Evolutionary conservation across 495 filamentous ascomycete species (phyloP), one percentile per base, ranked within the genome.

Genomic region (Annulohypoxylon maeteangense): DNA sequence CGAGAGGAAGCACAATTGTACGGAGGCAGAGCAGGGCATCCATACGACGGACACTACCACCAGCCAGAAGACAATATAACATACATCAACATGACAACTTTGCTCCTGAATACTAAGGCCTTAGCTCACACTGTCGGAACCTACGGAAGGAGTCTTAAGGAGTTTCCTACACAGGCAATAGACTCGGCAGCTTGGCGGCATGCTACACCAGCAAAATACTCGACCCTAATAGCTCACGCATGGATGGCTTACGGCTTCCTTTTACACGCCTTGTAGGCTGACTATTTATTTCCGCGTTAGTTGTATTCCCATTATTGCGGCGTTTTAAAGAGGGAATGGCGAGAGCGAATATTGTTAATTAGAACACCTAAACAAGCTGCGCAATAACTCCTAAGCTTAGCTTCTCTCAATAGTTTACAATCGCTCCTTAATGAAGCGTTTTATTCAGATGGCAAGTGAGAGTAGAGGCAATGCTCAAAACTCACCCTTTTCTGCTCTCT

Each of bases 1-100:
- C 68, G 67, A 7, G 77, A 78, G 23, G 75, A 79, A 34, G 69
- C 63, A n/a, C 47, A 54, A 18, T 32, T 75, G 12, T 78, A 75
- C 62, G 72, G 72, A 57, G 72, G 72, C 10, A 4, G 51, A 3
- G 68, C 59, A 8, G 63, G 32, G 0, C 3, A 23, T 23, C 62
- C 68, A 54, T 75, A 71, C 22, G 72, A 75, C 27, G 1, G 0
- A 11, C 57, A 75, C 16, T 72, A 75, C 14, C 72, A 72, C 55
- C 32, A 64, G 23, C 45, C 54, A 12, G 68, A 51, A 7, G 72
- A 75, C 31, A 31, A 60, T 6, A 55, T 68, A 10, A 2, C 48
- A 8, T 68, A 75, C 14, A 54, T 71, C 34, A 71, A 75, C n/a
- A 56, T 61, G 55, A 65, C 53, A 36, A 62, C 53, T 12, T 40